A percentile compares a stretch with the other conserved stretches of the same genome.
Conservation (phyloP, 768 basidiomycete species). For the Boletus vinaceobasis region DNA sequence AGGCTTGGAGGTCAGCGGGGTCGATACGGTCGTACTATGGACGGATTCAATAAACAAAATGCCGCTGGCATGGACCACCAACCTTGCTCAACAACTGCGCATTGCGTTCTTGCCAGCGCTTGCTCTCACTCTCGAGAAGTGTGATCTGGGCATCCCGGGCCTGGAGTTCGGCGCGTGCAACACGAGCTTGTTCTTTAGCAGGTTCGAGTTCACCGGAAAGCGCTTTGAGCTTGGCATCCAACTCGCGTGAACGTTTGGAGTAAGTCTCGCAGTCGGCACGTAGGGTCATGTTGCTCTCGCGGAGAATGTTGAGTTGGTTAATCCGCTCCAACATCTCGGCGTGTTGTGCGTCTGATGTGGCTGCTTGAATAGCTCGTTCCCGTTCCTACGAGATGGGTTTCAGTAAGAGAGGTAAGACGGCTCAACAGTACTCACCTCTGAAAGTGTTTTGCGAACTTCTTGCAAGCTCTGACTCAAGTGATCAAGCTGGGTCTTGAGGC, state of each 20-base stretch:
- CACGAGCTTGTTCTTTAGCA: constrained; percentile 63
- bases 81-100: constrained; percentile 79
- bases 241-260: constrained; percentile 60
- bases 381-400: constrained; percentile 55
- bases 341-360: constrained; percentile 75
- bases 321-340: constrained; percentile 82
- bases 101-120: constrained; percentile 83
- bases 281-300: constrained; percentile 85
- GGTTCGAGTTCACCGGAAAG: constrained; percentile 68
- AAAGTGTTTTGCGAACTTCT: constrained; percentile 64
- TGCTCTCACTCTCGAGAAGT: constrained; percentile 72
- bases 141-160: constrained; percentile 62
- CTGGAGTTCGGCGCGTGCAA: constrained; percentile 71
- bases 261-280: constrained; percentile 74
- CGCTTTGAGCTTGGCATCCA: constrained; percentile 60
- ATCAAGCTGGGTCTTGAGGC: constrained; percentile 73
- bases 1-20: constrained; percentile 74
- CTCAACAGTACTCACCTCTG: constrained; percentile 49
- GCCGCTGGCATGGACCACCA: neutral
- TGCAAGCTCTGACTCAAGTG: constrained; percentile 66
- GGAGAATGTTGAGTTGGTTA: constrained; percentile 78
- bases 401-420: neutral
- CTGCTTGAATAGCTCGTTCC: constrained; percentile 67
- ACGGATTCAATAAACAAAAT: neutral
- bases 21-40: constrained; percentile 82